These are phyloP conservation scores for Mycena metata DNA, from an alignment of 768 basidiomycete genomes.

Conservation along the genomic window DNA sequence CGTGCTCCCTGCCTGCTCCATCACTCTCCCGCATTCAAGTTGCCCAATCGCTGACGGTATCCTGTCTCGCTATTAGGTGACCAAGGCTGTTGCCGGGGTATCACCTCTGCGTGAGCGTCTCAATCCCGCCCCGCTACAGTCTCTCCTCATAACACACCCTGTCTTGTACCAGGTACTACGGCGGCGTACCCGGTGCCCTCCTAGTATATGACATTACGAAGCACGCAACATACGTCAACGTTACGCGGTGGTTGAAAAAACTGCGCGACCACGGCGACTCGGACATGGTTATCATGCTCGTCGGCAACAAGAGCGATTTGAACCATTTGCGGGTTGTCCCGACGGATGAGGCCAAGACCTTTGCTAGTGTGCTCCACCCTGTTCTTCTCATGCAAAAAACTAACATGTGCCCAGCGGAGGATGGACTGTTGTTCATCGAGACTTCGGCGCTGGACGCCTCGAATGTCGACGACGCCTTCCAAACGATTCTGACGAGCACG, in stretches of 20 bases:
- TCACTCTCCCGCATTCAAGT: not conserved
- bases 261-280: slow-evolving; percentile 94
- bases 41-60: slow-evolving; percentile 15
- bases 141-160: slow-evolving; percentile 9
- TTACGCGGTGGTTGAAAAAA: slow-evolving; percentile 97
- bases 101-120: slow-evolving; percentile 90
- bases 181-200: slow-evolving; percentile 93
- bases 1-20: slow-evolving; percentile 15
- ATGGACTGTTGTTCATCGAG: slow-evolving; percentile 95
- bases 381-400: not conserved
- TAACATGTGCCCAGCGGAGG: slow-evolving; percentile 72
- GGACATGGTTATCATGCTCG: slow-evolving; percentile 95
- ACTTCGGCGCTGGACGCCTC: slow-evolving; percentile 99
- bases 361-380: slow-evolving; percentile 73
- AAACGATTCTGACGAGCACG: slow-evolving; percentile 92
- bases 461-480: slow-evolving; percentile 98
- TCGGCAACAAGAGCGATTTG: slow-evolving; percentile 99
- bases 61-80: slow-evolving; percentile 75
- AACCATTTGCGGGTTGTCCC: slow-evolving; percentile 97
- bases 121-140: slow-evolving; percentile 1
- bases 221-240: slow-evolving; percentile 94
- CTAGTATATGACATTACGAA: slow-evolving; percentile 96
- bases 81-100: slow-evolving; percentile 97
- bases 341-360: slow-evolving; percentile 96
- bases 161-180: slow-evolving; percentile 82